phyloP scores from a whole-genome alignment of 495 filamentous ascomycete genomes.

The Poronia punctata region DNA sequence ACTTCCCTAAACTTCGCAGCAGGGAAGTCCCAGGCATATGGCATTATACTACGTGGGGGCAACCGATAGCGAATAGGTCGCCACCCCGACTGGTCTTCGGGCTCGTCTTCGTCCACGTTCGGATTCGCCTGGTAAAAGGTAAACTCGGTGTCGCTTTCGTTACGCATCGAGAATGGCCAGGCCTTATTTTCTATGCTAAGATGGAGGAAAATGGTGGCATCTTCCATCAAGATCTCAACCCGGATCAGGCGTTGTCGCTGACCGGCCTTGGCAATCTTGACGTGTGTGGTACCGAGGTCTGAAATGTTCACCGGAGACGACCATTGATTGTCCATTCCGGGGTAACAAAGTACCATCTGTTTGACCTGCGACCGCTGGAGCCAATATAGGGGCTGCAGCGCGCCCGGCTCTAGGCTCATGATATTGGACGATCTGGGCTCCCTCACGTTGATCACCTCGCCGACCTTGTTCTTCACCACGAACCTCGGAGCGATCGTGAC shows the following conservation, averaged over 20 bases:
- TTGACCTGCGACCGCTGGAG: constrained; percentile 71
- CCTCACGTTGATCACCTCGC: constrained; percentile 78
- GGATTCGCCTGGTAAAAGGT: constrained; percentile 82
- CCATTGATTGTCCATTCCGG: constrained; percentile 95
- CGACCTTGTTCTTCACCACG: constrained; percentile 86
- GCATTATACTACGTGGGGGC: constrained; percentile 94
- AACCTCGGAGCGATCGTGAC: constrained; percentile 92
- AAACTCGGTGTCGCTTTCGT: constrained; percentile 93
- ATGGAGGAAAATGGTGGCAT: constrained; percentile 86
- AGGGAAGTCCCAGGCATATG: constrained; percentile 98
- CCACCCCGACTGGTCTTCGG: constrained; percentile 78
- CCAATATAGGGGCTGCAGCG: constrained; percentile 79
- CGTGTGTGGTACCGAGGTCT: constrained; percentile 81
- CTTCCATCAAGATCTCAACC: constrained; percentile 84
- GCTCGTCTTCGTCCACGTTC: constrained; percentile 69
- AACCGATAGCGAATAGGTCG: constrained; percentile 88
- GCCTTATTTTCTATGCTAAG: constrained; percentile 83
- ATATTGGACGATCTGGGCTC: constrained; percentile 82
- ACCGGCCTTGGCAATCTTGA: constrained; percentile 85
- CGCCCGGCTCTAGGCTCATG: constrained; percentile 64
- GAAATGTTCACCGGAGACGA: constrained; percentile 96
- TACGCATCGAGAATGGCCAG: constrained; percentile 98
- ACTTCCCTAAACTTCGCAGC: constrained; percentile 94
- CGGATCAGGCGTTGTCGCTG: constrained; percentile 85
- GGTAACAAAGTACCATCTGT: constrained; percentile 88